Conservation (phyloP, 345 rosid species). For the Psidium friedrichsthalianum region DNA sequence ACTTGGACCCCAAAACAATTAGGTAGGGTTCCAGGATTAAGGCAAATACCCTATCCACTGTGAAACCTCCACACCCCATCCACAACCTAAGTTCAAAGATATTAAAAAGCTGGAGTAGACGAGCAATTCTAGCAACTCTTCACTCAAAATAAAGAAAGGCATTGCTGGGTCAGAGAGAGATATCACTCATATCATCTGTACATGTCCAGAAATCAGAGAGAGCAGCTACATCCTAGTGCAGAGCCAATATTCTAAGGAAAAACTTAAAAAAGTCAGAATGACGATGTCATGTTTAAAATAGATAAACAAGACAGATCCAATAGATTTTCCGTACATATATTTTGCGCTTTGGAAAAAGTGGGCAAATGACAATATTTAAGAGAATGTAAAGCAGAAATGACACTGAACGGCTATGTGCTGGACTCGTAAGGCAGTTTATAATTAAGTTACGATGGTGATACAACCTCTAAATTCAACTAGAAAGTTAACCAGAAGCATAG, state of each 20-base stretch:
- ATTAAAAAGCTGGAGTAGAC: background rate
- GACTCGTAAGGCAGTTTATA: background rate
- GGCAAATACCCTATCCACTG: background rate
- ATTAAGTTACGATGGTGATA: background rate
- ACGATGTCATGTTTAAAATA: background rate
- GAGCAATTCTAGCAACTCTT: background rate
- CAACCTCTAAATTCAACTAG: background rate
- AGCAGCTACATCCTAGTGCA: background rate
- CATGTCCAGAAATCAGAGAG: background rate
- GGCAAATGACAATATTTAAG: background rate
- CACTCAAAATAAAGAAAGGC: background rate
- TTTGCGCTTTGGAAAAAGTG: background rate
- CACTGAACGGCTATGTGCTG: background rate
- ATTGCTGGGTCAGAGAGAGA: background rate
- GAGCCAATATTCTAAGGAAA: background rate
- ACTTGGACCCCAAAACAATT: background rate
- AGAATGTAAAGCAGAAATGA: background rate
- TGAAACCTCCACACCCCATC: background rate
- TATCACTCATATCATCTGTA: background rate
- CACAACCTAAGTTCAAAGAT: background rate
- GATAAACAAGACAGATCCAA: background rate
- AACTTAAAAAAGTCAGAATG: background rate
- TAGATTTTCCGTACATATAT: background rate
- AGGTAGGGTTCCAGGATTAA: background rate
- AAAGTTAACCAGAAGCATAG: background rate